phyloP scores from a whole-genome alignment of 257 asterid species.

The Dorcoceras hygrometricum region DNA sequence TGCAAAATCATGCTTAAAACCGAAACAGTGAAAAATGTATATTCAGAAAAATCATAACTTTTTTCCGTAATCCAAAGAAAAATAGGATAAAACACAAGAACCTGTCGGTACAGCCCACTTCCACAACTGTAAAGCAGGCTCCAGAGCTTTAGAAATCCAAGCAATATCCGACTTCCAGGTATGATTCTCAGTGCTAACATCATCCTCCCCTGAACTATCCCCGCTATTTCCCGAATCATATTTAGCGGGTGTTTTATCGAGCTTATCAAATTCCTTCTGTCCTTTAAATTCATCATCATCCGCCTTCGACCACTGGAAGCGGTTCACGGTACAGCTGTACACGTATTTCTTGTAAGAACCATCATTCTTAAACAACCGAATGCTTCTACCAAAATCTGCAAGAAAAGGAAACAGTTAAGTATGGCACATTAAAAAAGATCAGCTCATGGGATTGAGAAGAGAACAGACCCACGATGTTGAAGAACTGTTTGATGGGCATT shows the following conservation, averaged over 20 bases:
- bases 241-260: slow-evolving; percentile 14
- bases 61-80: not conserved
- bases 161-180: slow-evolving; percentile 80
- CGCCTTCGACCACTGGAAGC: slow-evolving; percentile 64
- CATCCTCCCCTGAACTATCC: slow-evolving; percentile 42
- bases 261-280: slow-evolving; percentile 22
- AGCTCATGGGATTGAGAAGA: slow-evolving; percentile 5
- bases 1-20: not conserved
- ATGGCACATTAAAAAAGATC: not conserved
- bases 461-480: slow-evolving; percentile 37
- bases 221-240: slow-evolving; percentile 26
- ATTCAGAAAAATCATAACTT: not conserved
- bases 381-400: slow-evolving; percentile 47
- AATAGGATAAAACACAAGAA: slow-evolving; percentile 18
- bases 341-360: slow-evolving; percentile 32
- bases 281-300: slow-evolving; percentile 34
- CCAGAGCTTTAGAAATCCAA: slow-evolving; percentile 84
- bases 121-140: slow-evolving; percentile 81
- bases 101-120: slow-evolving; percentile 83
- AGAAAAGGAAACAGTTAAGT: not conserved
- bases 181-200: slow-evolving; percentile 24
- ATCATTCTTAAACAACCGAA: slow-evolving; percentile 37
- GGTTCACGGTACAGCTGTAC: slow-evolving; percentile 33
- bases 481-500: slow-evolving; percentile 33
- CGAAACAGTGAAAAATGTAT: not conserved